A percentile compares a stretch with the other conserved stretches of the same genome.
phyloP scores from a whole-genome alignment of 768 basidiomycete genomes.

The Paxillus involutus region DNA sequence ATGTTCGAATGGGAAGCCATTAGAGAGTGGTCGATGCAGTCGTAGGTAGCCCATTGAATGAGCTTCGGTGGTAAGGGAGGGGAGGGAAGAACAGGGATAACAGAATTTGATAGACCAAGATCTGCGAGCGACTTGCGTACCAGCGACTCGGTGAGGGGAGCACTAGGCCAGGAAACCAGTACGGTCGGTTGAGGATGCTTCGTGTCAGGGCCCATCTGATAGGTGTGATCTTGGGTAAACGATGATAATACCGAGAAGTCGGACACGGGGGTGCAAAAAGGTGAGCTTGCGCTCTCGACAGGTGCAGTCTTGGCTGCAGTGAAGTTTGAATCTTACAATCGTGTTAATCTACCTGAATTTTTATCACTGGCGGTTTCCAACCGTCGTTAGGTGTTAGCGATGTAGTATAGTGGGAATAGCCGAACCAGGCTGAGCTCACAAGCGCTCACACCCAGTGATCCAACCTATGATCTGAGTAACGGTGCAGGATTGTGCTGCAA shows the following conservation, averaged over 20 bases:
- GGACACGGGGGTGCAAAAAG: too few relatives aligned
- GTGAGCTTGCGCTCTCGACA: not conserved
- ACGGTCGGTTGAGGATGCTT: conserved; percentile 20
- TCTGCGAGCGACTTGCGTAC: conserved; percentile 42
- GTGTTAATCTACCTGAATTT: too few relatives aligned
- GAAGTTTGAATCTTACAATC: too few relatives aligned
- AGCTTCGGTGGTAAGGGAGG: conserved; percentile 27
- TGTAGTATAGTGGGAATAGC: too few relatives aligned
- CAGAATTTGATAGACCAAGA: conserved; percentile 28
- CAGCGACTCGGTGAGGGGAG: conserved; percentile 52
- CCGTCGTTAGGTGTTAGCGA: too few relatives aligned
- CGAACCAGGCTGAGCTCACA: too few relatives aligned
- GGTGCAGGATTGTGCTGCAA: not conserved
- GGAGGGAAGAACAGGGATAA: conserved; percentile 28
- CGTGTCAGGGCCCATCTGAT: too few relatives aligned
- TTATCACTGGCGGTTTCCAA: too few relatives aligned
- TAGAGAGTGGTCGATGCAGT: conserved; percentile 76
- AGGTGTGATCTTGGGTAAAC: too few relatives aligned
- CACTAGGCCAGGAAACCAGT: conserved; percentile 53
- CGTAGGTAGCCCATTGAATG: conserved; percentile 88
- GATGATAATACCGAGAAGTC: too few relatives aligned
- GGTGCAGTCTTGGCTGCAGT: not conserved
- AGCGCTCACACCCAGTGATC: too few relatives aligned
- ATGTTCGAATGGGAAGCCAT: conserved; percentile 49
- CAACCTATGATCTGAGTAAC: not conserved